Base-by-base conservation (phyloP, 192 early-diverging fungal species). In the Obelidium mucronatum region DNA sequence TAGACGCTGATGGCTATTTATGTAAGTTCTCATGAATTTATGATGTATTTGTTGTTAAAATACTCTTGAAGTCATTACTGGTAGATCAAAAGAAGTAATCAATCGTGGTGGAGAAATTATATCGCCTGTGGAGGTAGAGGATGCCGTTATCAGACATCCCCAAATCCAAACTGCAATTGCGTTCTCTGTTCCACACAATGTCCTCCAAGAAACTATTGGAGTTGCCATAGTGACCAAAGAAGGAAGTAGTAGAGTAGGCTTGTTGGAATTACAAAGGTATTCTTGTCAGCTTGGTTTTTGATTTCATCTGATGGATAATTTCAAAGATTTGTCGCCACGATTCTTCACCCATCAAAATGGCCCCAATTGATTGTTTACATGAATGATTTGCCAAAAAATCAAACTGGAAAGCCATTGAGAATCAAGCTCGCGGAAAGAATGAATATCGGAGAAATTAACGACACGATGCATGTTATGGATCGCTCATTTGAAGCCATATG, bases 71-170 rank as follows among this genome's bases (percentile, higher is more conserved):
- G 85, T 84, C 55, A 83, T 96, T 62, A 94, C 92, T 6, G 94
- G 94, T 0, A 90, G 94, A 52, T 93, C 93, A 81, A 95, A 96
- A 87, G 94, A 95, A 79, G 84, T 93, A 65, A 96, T 96, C 73
- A 96, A 94, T 79, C 91, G 94, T 62, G 93, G 94, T 37, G 94
- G 94, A 31, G 94, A 95, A 78, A 96, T 93, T 81, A 94, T 96
- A 69, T 93, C 92, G 24, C 94, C 94, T 1, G 72, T 94, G 19
- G 94, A 96, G 77, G 83, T 96, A 2, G 93, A 95, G 72, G 84
- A 83, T 22, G 85, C 90, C 51, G 80, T 95, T 51, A 54, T 74
- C 1, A 73, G 51, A 40, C 79, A 84, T 53, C 80, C 80, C 13
- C 64, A 65, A 53, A 62, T 85, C 33, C 69, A 58, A 40, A 67